A percentile compares a stretch with the other conserved stretches of the same genome.
These are phyloP conservation scores for Terfezia claveryi DNA, from an alignment of 495 filamentous ascomycete genomes.

Conservation along the genomic window DNA sequence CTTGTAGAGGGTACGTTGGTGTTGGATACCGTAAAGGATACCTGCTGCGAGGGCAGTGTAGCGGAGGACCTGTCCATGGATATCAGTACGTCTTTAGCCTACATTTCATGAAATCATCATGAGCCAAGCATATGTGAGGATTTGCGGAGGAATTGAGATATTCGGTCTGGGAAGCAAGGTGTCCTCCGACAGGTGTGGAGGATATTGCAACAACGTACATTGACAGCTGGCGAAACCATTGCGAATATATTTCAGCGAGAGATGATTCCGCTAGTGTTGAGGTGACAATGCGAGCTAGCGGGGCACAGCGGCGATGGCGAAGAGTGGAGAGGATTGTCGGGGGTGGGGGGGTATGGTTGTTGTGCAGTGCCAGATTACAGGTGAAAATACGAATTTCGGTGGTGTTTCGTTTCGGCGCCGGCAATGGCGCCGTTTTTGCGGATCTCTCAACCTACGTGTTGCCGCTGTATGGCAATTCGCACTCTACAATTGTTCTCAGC, in stretches of 20 bases:
- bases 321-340: slow-evolving; percentile 8
- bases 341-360: slow-evolving; percentile 7
- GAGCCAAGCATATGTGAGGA: slow-evolving; percentile 4
- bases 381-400: not conserved
- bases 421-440: not conserved
- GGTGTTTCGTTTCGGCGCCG: not conserved
- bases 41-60: slow-evolving; percentile 75
- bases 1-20: slow-evolving; percentile 55
- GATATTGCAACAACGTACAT: slow-evolving; percentile 15
- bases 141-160: slow-evolving; percentile 1
- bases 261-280: not conserved
- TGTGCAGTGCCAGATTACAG: slow-evolving; percentile 3
- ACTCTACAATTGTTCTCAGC: too few species aligned
- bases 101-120: not conserved
- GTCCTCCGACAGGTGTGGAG: slow-evolving; percentile 5
- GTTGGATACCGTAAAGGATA: slow-evolving; percentile 76
- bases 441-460: too few species aligned
- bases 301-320: slow-evolving; percentile 7
- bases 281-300: slow-evolving; percentile 1
- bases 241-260: not conserved
- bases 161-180: slow-evolving; percentile 1
- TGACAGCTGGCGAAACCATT: not conserved
- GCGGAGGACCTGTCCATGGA: slow-evolving; percentile 54
- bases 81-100: not conserved
- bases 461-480: too few species aligned